Evolutionary conservation across 2,329 filamentous ascomycete species (phyloP).

Genomic region (Gremmenia infestans): DNA sequence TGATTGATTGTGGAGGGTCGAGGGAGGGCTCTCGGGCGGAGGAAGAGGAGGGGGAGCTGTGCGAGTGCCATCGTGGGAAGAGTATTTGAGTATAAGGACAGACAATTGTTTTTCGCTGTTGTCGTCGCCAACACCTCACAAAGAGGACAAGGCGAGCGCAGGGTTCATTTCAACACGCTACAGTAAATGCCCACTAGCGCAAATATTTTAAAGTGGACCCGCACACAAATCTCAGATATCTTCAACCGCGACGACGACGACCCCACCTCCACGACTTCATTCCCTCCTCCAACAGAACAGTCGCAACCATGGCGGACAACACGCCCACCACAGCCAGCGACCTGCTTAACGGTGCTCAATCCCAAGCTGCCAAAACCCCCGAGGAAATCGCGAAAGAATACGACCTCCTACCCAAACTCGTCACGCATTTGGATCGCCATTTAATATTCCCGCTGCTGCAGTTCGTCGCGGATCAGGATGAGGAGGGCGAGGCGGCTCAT

Average conservation of each 20-base stretch:
- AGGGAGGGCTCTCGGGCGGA: conserved; percentile 29
- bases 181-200: conserved; percentile 7
- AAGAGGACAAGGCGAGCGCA: conserved; percentile 4
- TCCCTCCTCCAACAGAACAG: conserved; percentile 9
- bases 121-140: conserved; percentile 5
- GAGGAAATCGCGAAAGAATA: conserved; percentile 45
- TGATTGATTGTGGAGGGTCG: conserved; percentile 24
- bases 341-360: conserved; percentile 10
- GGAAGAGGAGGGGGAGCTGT: conserved; percentile 27
- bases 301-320: conserved; percentile 46
- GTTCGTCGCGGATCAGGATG: conserved; percentile 78
- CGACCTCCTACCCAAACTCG: conserved; percentile 74
- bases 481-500: conserved; percentile 62
- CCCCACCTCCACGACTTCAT: conserved; percentile 9
- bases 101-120: background rate
- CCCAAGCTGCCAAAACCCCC: conserved; percentile 38
- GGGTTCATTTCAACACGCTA: conserved; percentile 3
- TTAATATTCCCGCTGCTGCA: conserved; percentile 95
- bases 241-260: background rate
- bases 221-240: conserved; percentile 21
- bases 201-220: conserved; percentile 4
- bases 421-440: conserved; percentile 90
- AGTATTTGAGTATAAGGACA: background rate
- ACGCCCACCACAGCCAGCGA: conserved; percentile 19
- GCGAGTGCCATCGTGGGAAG: conserved; percentile 12